Conservation (phyloP, 1,139 yeast genomes). For the Taphrina confusa region DNA sequence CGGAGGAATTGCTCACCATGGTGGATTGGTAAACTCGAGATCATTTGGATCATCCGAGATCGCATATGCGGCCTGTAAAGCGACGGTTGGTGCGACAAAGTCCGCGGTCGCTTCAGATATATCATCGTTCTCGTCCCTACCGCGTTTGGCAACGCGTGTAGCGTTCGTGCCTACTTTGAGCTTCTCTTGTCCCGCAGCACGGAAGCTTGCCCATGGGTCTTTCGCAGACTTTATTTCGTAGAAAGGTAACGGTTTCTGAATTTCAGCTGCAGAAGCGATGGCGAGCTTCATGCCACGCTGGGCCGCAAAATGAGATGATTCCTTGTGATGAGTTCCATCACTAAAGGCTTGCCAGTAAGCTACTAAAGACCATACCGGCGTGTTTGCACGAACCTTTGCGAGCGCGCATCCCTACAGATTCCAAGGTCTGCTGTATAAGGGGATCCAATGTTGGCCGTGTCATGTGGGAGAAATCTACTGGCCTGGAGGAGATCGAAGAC, state of each 20-base stretch:
- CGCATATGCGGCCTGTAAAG: not conserved
- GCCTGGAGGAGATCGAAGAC: not conserved
- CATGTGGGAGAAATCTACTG: constrained; percentile 17
- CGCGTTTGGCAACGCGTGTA: not conserved
- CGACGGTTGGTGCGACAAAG: not conserved
- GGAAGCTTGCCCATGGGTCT: constrained; percentile 26
- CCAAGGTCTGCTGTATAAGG: constrained; percentile 19
- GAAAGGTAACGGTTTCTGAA: constrained; percentile 11
- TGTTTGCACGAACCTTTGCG: constrained; percentile 11
- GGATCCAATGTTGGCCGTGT: constrained; percentile 23
- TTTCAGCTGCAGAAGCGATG: not conserved
- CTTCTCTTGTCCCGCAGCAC: constrained; percentile 4
- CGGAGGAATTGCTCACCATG: constrained; percentile 1
- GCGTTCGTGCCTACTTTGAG: not conserved
- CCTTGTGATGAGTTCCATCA: constrained; percentile 4
- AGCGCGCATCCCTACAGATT: constrained; percentile 27
- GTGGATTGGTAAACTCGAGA: constrained; percentile 23
- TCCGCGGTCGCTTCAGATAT: not conserved
- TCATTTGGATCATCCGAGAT: constrained; percentile 12
- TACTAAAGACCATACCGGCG: not conserved
- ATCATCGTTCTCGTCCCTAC: constrained; percentile 7
- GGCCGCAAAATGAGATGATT: not conserved
- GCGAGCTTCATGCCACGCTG: constrained; percentile 12
- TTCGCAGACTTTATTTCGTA: constrained; percentile 18
- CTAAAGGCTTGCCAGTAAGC: constrained; percentile 8